Evolutionary conservation across 345 rosid species (phyloP).

Genomic region (Firmiana major): DNA sequence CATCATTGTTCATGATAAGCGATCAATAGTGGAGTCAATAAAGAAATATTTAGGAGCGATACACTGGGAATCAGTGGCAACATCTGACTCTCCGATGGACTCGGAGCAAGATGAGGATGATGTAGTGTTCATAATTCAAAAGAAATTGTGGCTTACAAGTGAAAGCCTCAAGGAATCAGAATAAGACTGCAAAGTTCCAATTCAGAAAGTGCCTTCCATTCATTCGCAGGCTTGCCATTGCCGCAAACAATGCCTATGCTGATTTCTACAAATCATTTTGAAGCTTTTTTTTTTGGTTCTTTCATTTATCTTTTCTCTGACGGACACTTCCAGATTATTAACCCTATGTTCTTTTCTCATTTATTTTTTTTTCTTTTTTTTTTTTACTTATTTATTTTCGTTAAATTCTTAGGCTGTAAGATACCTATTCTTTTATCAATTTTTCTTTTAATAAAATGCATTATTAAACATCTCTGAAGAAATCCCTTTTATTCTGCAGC

Average conservation of each 20-base stretch:
- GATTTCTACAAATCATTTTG: background rate
- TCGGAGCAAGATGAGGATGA: slow-evolving; percentile 54
- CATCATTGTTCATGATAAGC: slow-evolving; percentile 49
- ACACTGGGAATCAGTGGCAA: slow-evolving; percentile 78
- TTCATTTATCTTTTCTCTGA: background rate
- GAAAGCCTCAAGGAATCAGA: slow-evolving; percentile 69
- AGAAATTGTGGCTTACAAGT: slow-evolving; percentile 84
- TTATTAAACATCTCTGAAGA: background rate
- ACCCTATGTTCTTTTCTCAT: background rate
- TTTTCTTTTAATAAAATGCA: background rate
- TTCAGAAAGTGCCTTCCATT: background rate
- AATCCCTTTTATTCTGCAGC: background rate
- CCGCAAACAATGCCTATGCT: background rate
- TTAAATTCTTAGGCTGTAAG: background rate
- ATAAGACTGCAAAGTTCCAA: slow-evolving; percentile 14
- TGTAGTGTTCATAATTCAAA: slow-evolving; percentile 54
- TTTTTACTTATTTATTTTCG: background rate
- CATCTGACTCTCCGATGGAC: slow-evolving; percentile 37
- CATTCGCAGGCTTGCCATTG: background rate
- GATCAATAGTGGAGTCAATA: slow-evolving; percentile 41
- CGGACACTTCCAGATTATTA: background rate
- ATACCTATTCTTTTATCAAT: background rate
- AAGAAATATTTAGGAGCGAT: slow-evolving; percentile 67
- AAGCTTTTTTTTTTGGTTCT: background rate
- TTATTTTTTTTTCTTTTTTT: background rate